phyloP scores from a whole-genome alignment of 768 basidiomycete species.

The Agrocybe pediades region DNA sequence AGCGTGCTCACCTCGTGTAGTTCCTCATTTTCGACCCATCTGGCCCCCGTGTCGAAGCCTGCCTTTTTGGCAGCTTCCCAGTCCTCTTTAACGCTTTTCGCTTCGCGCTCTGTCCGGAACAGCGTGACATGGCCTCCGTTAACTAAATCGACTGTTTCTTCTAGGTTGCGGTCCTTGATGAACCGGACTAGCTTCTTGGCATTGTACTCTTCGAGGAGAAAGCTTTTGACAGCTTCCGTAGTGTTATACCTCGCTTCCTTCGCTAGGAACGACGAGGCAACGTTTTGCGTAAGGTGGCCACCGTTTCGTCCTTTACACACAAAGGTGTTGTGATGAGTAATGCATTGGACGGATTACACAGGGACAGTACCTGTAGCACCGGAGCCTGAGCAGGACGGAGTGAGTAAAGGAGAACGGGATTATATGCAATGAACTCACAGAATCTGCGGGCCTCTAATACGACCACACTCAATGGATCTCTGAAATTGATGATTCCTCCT shows the following conservation, averaged over 20 bases:
- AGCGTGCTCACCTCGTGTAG: slow-evolving; percentile 44
- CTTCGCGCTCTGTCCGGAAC: slow-evolving; percentile 49
- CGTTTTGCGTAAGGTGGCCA: slow-evolving; percentile 64
- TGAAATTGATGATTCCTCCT: neutral
- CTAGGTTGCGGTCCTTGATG: slow-evolving; percentile 44
- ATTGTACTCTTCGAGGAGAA: slow-evolving; percentile 61
- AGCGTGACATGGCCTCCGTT: slow-evolving; percentile 54
- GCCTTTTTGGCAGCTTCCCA: slow-evolving; percentile 54
- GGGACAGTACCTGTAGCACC: slow-evolving; percentile 68
- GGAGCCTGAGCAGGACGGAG: slow-evolving; percentile 45
- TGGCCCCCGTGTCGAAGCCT: slow-evolving; percentile 41
- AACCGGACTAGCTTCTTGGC: slow-evolving; percentile 47
- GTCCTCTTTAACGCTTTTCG: slow-evolving; percentile 40
- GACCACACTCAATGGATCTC: slow-evolving; percentile 33
- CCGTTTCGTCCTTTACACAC: slow-evolving; percentile 69
- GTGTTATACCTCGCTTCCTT: slow-evolving; percentile 42
- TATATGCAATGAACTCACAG: slow-evolving; percentile 50
- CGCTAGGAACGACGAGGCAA: slow-evolving; percentile 46
- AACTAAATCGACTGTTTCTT: slow-evolving; percentile 61
- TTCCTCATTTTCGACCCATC: slow-evolving; percentile 49
- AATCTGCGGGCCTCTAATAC: slow-evolving; percentile 87
- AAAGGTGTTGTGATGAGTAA: neutral
- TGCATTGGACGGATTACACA: slow-evolving; percentile 6
- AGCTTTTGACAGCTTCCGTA: slow-evolving; percentile 55
- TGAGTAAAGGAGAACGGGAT: neutral